Conservation (phyloP, 805 yeast genomes). For the Myxozyma neotropica region DNA sequence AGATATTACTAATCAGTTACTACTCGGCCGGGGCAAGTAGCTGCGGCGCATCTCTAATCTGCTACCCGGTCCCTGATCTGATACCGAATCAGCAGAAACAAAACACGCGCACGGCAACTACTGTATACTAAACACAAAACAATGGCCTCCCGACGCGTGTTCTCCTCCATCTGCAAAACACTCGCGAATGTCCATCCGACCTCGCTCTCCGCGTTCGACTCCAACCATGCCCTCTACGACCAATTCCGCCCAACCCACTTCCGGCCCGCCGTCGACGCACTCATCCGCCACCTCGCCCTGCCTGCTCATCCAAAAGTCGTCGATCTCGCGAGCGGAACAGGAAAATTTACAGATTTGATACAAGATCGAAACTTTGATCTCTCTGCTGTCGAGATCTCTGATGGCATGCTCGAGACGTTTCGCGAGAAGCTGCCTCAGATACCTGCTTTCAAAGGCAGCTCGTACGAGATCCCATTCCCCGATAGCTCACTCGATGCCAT, state of each 20-base stretch:
- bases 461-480: slow-evolving; percentile 52
- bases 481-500: slow-evolving; percentile 53
- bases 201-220: slow-evolving; percentile 54
- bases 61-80: too few species aligned
- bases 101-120: not conserved
- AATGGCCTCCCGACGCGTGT: slow-evolving; percentile 1
- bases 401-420: slow-evolving; percentile 59
- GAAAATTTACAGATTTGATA: slow-evolving; percentile 58
- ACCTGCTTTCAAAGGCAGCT: slow-evolving; percentile 46
- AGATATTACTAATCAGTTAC: too few species aligned
- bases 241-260: slow-evolving; percentile 55
- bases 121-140: too few species aligned
- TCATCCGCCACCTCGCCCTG: slow-evolving; percentile 47
- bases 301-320: slow-evolving; percentile 36
- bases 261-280: slow-evolving; percentile 48
- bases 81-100: too few species aligned
- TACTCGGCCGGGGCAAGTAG: too few species aligned
- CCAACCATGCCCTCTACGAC: slow-evolving; percentile 57
- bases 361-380: slow-evolving; percentile 49
- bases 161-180: not conserved
- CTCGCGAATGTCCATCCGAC: slow-evolving; percentile 40
- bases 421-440: slow-evolving; percentile 51
- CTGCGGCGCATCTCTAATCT: too few species aligned
- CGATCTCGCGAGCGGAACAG: slow-evolving; percentile 67
- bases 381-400: slow-evolving; percentile 57